Evolutionary conservation across 768 basidiomycete species (phyloP).

Genomic region (Amanita exitialis): DNA sequence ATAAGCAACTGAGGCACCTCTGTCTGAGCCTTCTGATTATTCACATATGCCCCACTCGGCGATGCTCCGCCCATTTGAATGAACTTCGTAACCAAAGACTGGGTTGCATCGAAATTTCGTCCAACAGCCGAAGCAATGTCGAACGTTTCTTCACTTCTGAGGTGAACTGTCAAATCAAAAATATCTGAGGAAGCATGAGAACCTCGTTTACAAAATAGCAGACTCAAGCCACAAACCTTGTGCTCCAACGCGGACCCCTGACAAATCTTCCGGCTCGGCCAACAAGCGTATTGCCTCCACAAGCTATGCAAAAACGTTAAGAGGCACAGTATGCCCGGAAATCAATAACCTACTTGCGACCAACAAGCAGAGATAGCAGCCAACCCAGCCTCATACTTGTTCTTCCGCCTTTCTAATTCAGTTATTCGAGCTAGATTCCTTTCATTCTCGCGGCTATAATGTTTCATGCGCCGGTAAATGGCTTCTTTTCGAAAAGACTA

Average conservation of each 20-base stretch:
- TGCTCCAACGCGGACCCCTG: slow-evolving; percentile 29
- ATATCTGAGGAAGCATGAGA: slow-evolving; percentile 23
- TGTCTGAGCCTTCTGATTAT: slow-evolving; percentile 44
- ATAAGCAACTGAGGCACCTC: slow-evolving; percentile 31
- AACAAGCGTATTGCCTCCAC: slow-evolving; percentile 57
- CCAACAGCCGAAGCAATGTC: slow-evolving; percentile 36
- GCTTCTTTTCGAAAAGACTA: slow-evolving; percentile 85
- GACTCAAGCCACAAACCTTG: slow-evolving; percentile 22
- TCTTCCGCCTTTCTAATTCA: slow-evolving; percentile 57
- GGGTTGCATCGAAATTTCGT: slow-evolving; percentile 47
- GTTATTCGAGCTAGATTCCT: slow-evolving; percentile 50
- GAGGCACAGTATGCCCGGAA: slow-evolving; percentile 5
- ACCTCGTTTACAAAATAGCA: slow-evolving; percentile 1
- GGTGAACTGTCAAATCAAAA: slow-evolving; percentile 34
- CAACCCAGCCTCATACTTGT: slow-evolving; percentile 58
- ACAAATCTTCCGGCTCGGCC: slow-evolving; percentile 40
- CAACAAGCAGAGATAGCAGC: slow-evolving; percentile 73
- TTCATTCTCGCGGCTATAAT: slow-evolving; percentile 70
- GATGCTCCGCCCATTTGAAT: slow-evolving; percentile 32
- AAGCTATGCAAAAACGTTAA: slow-evolving; percentile 30
- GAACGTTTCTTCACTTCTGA: slow-evolving; percentile 24
- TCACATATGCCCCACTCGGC: slow-evolving; percentile 29
- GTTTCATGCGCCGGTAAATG: slow-evolving; percentile 74
- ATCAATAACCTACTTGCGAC: slow-evolving; percentile 46
- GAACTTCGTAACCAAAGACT: slow-evolving; percentile 48